These are phyloP conservation scores for Lathyrus oleraceus DNA, from an alignment of 306 rosid species.

Conservation along the genomic window DNA sequence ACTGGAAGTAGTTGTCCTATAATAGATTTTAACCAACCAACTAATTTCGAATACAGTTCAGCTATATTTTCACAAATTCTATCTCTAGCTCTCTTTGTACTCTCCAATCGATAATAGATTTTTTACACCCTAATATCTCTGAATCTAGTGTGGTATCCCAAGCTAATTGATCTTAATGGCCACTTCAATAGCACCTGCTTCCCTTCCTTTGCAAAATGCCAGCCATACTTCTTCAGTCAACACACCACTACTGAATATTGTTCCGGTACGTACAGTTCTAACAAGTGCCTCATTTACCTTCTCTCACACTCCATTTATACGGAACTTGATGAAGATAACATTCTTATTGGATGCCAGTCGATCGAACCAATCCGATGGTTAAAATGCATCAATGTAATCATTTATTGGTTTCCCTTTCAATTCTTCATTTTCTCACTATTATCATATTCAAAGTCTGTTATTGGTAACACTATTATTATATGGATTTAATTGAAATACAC, in stretches of 20 bases:
- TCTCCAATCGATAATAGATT: neutral
- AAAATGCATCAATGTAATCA: neutral
- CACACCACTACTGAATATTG: neutral
- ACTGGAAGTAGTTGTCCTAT: neutral
- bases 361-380: neutral
- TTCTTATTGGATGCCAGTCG: neutral
- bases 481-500: too few relatives aligned
- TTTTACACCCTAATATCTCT: neutral
- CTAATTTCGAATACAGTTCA: neutral
- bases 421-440: neutral
- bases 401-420: neutral
- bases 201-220: neutral
- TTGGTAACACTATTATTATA: too few relatives aligned
- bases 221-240: neutral
- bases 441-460: neutral
- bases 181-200: neutral
- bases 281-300: neutral
- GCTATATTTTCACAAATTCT: neutral
- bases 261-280: neutral
- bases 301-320: too few relatives aligned
- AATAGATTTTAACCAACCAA: neutral
- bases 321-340: neutral
- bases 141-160: neutral
- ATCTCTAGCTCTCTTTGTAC: neutral
- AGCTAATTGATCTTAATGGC: neutral